Evolutionary conservation across 2,329 filamentous ascomycete species (phyloP).

Genomic region (Helminthosporium solani): DNA sequence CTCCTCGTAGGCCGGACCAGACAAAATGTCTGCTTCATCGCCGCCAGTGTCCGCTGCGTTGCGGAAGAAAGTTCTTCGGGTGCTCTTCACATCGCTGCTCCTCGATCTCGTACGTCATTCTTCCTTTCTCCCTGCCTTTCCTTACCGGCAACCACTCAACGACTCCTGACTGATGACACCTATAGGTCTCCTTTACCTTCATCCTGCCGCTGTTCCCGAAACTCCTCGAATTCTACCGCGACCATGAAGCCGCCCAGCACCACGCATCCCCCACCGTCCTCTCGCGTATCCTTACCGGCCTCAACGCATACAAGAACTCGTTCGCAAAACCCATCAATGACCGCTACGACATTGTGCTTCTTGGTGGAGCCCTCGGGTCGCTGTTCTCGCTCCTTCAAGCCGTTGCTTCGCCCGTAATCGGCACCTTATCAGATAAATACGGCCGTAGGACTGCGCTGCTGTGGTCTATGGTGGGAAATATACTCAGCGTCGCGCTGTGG

Average conservation of each 20-base stretch:
- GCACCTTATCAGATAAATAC: slow-evolving; percentile 81
- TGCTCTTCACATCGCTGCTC: slow-evolving; percentile 85
- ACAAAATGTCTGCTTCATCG: slow-evolving; percentile 17
- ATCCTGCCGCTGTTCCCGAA: slow-evolving; percentile 96
- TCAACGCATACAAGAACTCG: slow-evolving; percentile 92
- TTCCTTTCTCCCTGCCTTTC: neutral
- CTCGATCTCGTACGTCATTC: slow-evolving; percentile 73
- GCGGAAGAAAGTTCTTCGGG: slow-evolving; percentile 79
- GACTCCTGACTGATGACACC: slow-evolving; percentile 7
- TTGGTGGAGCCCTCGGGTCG: slow-evolving; percentile 90
- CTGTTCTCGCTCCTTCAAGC: slow-evolving; percentile 93
- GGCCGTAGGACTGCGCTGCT: slow-evolving; percentile 85
- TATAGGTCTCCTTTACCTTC: slow-evolving; percentile 94
- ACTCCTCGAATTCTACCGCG: slow-evolving; percentile 93
- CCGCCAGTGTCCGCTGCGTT: slow-evolving; percentile 45
- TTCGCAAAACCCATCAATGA: slow-evolving; percentile 93
- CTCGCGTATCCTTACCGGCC: slow-evolving; percentile 72
- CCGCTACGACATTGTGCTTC: slow-evolving; percentile 92
- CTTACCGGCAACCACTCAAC: too few relatives aligned
- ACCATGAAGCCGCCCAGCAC: slow-evolving; percentile 64
- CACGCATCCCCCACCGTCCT: slow-evolving; percentile 66
- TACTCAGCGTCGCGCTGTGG: slow-evolving; percentile 91
- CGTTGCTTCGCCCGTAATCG: slow-evolving; percentile 87
- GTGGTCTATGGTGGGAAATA: slow-evolving; percentile 90
- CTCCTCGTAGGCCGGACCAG: neutral